Evolutionary conservation across 768 basidiomycete genomes (phyloP).

Genomic region (Leccinum fibrillosum): DNA sequence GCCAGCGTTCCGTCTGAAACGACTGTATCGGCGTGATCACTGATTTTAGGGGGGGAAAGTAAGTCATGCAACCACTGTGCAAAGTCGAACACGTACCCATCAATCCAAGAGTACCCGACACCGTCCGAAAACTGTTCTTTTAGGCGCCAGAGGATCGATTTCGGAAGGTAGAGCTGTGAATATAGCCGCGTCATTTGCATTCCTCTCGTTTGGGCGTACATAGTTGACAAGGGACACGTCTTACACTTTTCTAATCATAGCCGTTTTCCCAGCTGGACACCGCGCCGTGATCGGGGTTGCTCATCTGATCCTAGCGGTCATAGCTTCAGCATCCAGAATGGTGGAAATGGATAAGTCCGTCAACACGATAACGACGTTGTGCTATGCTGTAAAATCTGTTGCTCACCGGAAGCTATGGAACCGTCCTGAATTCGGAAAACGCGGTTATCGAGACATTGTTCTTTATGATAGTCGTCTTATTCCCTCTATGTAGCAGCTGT

Average conservation of each 20-base stretch:
- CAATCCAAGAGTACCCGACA: slow-evolving; percentile 98
- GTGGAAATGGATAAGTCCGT: slow-evolving; percentile 7
- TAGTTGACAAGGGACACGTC: neutral
- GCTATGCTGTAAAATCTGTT: neutral
- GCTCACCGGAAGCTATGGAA: too few species aligned
- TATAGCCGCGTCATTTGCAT: neutral
- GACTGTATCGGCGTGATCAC: slow-evolving; percentile 71
- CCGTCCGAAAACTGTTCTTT: slow-evolving; percentile 99
- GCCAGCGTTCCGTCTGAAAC: slow-evolving; percentile 88
- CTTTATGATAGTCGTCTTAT: too few species aligned
- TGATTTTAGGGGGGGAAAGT: slow-evolving; percentile 60
- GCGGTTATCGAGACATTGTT: too few species aligned
- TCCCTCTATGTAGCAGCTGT: too few species aligned
- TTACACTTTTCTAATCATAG: slow-evolving; percentile 5
- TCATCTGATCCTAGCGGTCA: slow-evolving; percentile 91
- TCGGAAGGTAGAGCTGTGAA: slow-evolving; percentile 82
- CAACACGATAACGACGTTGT: slow-evolving; percentile 11
- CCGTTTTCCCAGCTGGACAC: slow-evolving; percentile 68
- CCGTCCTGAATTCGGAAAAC: too few species aligned
- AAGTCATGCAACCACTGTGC: neutral
- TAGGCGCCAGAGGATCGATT: slow-evolving; percentile 95
- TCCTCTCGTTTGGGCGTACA: neutral
- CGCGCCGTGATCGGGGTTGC: slow-evolving; percentile 96
- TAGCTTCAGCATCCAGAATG: slow-evolving; percentile 92
- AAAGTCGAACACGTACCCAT: slow-evolving; percentile 55